Evolutionary conservation across 352 stramenopile genomes (phyloP), one percentile per base, ranked within the genome.

Genomic region (Phytophthora lateralis): DNA sequence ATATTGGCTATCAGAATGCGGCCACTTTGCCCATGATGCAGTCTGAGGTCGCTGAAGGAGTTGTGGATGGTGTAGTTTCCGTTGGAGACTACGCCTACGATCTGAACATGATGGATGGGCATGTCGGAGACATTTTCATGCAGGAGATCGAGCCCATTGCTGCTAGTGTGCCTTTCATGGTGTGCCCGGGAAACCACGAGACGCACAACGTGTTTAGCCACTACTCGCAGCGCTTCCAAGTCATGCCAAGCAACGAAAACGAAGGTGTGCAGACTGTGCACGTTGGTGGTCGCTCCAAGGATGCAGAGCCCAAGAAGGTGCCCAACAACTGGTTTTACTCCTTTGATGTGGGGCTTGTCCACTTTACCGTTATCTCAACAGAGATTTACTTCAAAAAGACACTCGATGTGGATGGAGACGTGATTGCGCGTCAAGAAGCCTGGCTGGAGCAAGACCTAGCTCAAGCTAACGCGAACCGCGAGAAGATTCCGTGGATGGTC

Each of bases 241-340:
- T 90, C 35, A 95, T 96, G 82, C 87, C 89, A 30, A 80, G 82
- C 42, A 94, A 88, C 49, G 75, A 82, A 6, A 93, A 88, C 59
- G 76, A 78, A 17, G 82, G 85, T 38, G 68, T 77, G 3, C 72
- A 74, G 10, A 80, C 90, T 18, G 45, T 78, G 12, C 78, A 84
- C 4, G 60, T 66, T 3, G 67, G 79, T 20, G 80, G 85, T 17
- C 58, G 45, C 29, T 66, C 58, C 3, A 66, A 60, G 29, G 49
- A 63, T 44, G 55, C 32, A 9, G 41, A 67, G 3, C 48, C 63
- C n/a, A 65, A 66, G 38, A 66, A 86, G 26, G 82, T 81, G 12
- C 85, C 82, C 0, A 96, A 97, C 74, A 96, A 95, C 49, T 95
- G 88, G 84, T 96, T 95, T 63, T 95, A 95, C 79, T 94, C 86